Conservation (phyloP, 1,139 yeast genomes). For the Candida mesenterica region DNA sequence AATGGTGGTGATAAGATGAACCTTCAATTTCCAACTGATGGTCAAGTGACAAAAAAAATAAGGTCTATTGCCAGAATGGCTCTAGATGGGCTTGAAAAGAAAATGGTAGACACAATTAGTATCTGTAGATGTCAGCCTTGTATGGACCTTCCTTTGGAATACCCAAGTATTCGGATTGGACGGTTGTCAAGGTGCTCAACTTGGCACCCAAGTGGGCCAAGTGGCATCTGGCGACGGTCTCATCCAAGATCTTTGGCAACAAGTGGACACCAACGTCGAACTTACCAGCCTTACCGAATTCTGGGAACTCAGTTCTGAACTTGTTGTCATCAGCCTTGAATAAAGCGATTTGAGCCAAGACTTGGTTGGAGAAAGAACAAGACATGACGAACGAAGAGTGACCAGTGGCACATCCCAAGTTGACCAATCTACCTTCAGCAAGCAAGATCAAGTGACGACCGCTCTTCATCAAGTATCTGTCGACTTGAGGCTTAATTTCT, state of each 20-base stretch:
- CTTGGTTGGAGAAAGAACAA: conserved; percentile 99
- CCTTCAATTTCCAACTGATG: conserved; percentile 3
- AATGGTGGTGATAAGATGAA: neutral
- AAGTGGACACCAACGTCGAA: conserved; percentile 93
- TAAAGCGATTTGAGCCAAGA: conserved; percentile 97
- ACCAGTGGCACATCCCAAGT: conserved; percentile 99
- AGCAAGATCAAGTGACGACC: conserved; percentile 96
- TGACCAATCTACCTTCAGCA: conserved; percentile 99
- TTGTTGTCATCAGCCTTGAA: conserved; percentile 83
- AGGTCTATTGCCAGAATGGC: too few relatives aligned
- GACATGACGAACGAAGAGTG: conserved; percentile 99
- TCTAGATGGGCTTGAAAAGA: conserved; percentile 7
- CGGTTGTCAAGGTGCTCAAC: conserved; percentile 73
- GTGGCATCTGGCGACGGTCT: conserved; percentile 98
- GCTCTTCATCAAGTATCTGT: conserved; percentile 86
- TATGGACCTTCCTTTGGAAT: conserved; percentile 93
- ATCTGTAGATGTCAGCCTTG: conserved; percentile 99
- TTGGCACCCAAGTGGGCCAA: conserved; percentile 92
- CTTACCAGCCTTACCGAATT: conserved; percentile 91
- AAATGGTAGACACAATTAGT: conserved; percentile 41
- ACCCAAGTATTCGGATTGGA: conserved; percentile 95
- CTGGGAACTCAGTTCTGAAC: conserved; percentile 81
- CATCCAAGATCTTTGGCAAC: conserved; percentile 97
- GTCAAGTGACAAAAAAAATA: conserved; percentile 1
- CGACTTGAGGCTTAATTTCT: conserved; percentile 99